A percentile compares a stretch with the other conserved stretches of the same genome.
Evolutionary conservation across 495 filamentous ascomycete genomes (phyloP).

Genomic region (Xylaria palmicola): DNA sequence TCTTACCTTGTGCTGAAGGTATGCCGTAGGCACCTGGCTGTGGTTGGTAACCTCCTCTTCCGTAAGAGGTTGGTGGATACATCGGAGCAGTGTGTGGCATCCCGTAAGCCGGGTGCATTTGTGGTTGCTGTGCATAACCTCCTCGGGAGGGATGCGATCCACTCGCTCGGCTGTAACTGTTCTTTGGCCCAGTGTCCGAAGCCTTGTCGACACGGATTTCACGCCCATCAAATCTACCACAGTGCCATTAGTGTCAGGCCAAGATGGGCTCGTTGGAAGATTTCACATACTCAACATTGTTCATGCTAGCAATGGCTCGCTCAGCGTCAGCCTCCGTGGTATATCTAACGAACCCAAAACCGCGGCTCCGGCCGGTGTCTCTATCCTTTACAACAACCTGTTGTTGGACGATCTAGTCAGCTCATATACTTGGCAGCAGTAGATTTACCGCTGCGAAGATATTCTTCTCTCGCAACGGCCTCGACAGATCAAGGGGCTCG

Average conservation of each 20-base stretch:
- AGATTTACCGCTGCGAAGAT: too few species aligned
- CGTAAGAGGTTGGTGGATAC: slow-evolving; percentile 25
- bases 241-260: not conserved
- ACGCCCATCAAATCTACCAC: slow-evolving; percentile 86
- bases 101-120: slow-evolving; percentile 31
- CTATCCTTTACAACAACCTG: slow-evolving; percentile 98
- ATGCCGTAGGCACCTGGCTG: slow-evolving; percentile 34
- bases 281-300: slow-evolving; percentile 80
- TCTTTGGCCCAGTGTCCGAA: slow-evolving; percentile 68
- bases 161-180: slow-evolving; percentile 46
- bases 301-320: slow-evolving; percentile 78
- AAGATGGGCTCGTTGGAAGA: slow-evolving; percentile 3
- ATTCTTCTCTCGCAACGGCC: not conserved
- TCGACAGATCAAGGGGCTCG: not conserved
- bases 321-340: slow-evolving; percentile 78
- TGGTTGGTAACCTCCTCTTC: slow-evolving; percentile 32
- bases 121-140: slow-evolving; percentile 37
- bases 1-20: slow-evolving; percentile 43
- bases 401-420: slow-evolving; percentile 21
- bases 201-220: slow-evolving; percentile 95
- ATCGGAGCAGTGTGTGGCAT: slow-evolving; percentile 24
- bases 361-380: slow-evolving; percentile 91
- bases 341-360: slow-evolving; percentile 96
- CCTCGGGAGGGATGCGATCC: slow-evolving; percentile 36
- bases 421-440: not conserved